Evolutionary conservation across 2,329 filamentous ascomycete genomes (phyloP), one percentile per base, ranked within the genome.

Genomic region (Phoma sp.): DNA sequence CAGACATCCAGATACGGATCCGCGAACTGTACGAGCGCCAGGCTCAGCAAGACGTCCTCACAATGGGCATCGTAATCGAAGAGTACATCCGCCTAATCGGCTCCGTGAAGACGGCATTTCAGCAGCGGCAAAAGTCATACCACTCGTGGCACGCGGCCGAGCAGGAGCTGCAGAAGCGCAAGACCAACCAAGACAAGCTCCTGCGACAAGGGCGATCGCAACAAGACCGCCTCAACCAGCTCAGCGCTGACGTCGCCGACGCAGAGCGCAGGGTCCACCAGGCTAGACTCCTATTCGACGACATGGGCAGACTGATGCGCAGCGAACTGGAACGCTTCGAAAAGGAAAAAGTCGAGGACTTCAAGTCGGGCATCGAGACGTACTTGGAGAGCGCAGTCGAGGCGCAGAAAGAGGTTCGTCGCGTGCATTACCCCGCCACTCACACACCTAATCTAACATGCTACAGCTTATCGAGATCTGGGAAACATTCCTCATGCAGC

Each of bases 21-120:
- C 87, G 90, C 54, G 95, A 99, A 68, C 86, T 99, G 1, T 98
- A 99, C 73, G 92, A 97, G 66, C 90, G 95, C 18, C 95, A 99
- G 76, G 95, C 95, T 10, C 92, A 97, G 77, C 95, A 99, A 74
- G 95, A 99, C 71, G 89, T 98, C 26, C 83, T 99, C 45, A 99
- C 95, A 0, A 87, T 99, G 61, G 95, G 95, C 30, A 98, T 98
- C 69, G 96, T 96, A 36, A 93, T 99, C 59, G 95, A 99, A 62
- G 95, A 99, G 77, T 99, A 99, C 77, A 96, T 99, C 65, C 91
- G 95, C 5, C 79, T 99, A 36, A 98, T 99, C 65, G 92, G 92
- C 26, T 96, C 91, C 49, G 91, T 98, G 56, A 99, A 99, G 81
- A 91, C 89, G 57, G 91, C 95, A 0, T 99, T 99, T 71, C 79